Percentiles rank a stretch among this genome's conserved stretches.
These are phyloP conservation scores for Pseudonectria buxi DNA, from an alignment of 2,329 filamentous ascomycete species.

Conservation along the genomic window DNA sequence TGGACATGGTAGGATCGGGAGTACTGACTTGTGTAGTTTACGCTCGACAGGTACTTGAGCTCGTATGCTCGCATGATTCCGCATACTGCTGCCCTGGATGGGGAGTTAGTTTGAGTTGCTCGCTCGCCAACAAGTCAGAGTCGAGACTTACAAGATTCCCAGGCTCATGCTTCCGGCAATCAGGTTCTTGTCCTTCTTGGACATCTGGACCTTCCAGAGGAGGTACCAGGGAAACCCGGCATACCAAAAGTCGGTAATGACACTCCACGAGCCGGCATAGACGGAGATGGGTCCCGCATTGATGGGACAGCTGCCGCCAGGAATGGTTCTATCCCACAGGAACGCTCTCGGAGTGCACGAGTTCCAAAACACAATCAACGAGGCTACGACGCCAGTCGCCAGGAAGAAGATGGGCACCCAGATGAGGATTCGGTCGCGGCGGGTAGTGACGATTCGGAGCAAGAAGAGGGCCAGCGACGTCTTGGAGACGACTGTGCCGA, in stretches of 20 bases:
- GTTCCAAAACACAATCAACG: conserved; percentile 1
- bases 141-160: conserved; percentile 34
- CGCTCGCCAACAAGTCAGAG: no score
- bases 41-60: conserved; percentile 21
- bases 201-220: conserved; percentile 38
- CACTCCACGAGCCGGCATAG: conserved; percentile 3
- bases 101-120: not conserved
- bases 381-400: conserved; percentile 1
- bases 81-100: conserved; percentile 19
- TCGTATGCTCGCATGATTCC: conserved; percentile 24
- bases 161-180: conserved; percentile 36
- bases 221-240: conserved; percentile 37
- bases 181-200: conserved; percentile 37
- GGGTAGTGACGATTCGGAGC: conserved; percentile 23
- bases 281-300: conserved; percentile 1
- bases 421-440: conserved; percentile 25
- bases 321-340: conserved; percentile 4
- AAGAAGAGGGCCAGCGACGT: conserved; percentile 29
- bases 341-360: conserved; percentile 6
- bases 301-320: conserved; percentile 2
- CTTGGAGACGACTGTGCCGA: conserved; percentile 30
- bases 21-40: conserved; percentile 14
- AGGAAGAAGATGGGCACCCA: conserved; percentile 18
- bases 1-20: rapidly evolving
- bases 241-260: conserved; percentile 33